A percentile compares a stretch with the other conserved stretches of the same genome.
Conservation (phyloP, 164 flowering plant species). For the Pachysandra terminalis region DNA sequence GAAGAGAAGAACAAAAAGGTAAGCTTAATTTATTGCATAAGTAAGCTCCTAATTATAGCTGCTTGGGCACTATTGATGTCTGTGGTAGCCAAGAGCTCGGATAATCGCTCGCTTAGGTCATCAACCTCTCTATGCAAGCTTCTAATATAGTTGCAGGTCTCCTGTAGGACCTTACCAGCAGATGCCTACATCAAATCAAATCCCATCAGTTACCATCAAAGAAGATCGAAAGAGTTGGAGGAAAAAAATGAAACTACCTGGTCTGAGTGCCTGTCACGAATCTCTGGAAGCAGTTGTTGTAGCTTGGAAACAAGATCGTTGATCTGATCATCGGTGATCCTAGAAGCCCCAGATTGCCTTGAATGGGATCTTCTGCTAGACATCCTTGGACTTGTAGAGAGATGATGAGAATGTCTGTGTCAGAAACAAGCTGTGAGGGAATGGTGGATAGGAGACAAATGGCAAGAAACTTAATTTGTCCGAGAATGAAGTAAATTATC, state of each 20-base stretch:
- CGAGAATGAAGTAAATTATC: too few species aligned
- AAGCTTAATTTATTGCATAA: conserved; percentile 27
- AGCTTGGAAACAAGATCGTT: conserved; percentile 42
- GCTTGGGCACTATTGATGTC: conserved; percentile 36
- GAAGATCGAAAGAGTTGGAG: neutral
- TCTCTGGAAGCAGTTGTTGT: conserved; percentile 47
- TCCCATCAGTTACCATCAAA: too few species aligned
- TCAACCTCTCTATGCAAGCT: too few species aligned
- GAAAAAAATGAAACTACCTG: conserved; percentile 22
- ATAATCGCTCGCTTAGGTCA: conserved; percentile 41
- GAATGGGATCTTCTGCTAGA: conserved; percentile 46
- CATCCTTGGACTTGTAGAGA: conserved; percentile 34
- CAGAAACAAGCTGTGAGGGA: conserved; percentile 20
- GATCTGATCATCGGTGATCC: conserved; percentile 47
- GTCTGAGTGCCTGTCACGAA: conserved; percentile 33
- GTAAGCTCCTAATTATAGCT: conserved; percentile 38
- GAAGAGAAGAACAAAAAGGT: neutral
- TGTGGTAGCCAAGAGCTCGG: conserved; percentile 36
- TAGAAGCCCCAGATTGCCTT: conserved; percentile 33
- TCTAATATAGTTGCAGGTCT: too few species aligned
- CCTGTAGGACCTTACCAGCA: conserved; percentile 33
- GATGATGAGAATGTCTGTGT: neutral
- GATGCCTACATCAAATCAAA: conserved; percentile 34
- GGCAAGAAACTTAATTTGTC: too few species aligned
- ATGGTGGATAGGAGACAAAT: neutral